Conservation (phyloP, 805 yeast genomes). For the Myxozyma vanderwaltii region DNA sequence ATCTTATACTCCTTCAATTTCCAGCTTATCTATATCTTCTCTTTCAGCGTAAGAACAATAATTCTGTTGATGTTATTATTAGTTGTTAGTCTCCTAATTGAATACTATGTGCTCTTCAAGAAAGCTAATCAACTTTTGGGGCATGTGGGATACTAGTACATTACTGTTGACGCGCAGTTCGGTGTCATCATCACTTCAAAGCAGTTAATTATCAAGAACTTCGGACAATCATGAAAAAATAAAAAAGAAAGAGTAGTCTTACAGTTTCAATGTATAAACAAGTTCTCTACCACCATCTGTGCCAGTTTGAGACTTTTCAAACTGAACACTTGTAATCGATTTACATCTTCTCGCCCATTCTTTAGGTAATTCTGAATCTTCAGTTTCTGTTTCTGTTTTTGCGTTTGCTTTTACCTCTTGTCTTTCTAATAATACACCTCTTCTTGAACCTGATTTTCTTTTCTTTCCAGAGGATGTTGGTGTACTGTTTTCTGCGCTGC, state of each 20-base stretch:
- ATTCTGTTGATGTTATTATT: neutral
- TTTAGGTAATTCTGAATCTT: neutral
- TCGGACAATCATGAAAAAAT: neutral
- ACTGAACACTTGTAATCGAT: neutral
- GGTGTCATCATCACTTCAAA: neutral
- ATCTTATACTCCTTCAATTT: no score
- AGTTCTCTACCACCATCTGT: neutral
- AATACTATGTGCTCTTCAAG: constrained; percentile 3
- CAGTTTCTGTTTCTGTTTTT: neutral
- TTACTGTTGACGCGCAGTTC: neutral
- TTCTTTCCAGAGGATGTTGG: neutral
- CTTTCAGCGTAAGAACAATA: neutral
- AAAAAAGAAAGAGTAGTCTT: neutral
- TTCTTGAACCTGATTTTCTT: neutral
- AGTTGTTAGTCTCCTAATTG: neutral
- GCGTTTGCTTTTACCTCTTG: neutral
- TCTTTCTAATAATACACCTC: neutral
- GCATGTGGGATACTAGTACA: neutral
- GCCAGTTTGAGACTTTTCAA: neutral
- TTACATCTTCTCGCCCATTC: neutral
- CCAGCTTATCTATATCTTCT: neutral
- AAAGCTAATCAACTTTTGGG: neutral
- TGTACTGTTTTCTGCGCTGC: neutral
- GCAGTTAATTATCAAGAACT: neutral
- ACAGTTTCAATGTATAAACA: neutral